Base-by-base conservation (phyloP, 2,329 filamentous ascomycete species). In the Penicillium occitanis region DNA sequence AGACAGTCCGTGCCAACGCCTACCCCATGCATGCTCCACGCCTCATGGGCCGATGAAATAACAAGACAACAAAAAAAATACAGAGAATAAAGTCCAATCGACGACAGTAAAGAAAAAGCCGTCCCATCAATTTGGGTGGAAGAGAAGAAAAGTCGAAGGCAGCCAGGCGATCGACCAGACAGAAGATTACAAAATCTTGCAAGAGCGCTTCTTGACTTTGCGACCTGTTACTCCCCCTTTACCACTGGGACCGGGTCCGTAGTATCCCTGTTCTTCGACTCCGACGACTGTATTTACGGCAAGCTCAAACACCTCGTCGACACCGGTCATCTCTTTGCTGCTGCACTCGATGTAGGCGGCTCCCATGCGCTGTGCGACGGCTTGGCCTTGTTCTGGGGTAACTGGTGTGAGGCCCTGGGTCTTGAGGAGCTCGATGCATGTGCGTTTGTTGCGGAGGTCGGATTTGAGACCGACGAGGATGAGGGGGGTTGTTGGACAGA, bases 311-410 rank as follows among this genome's bases (percentile, higher is more conserved):
- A 98, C 95, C 74, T 98, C 94, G 77, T 98, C 92, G 55, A 99
- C 94, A 65, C 95, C 95, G 63, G 86, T 88, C 90, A 96, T 95
- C 81, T 97, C 95, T 81, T 98, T 98, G 80, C 92, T 96, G 77
- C 93, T 97, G 85, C 95, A 99, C 82, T 99, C 95, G 87, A 97
- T 94, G 82, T 99, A 99, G 75, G 89, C 86, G 13, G 95, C 95
- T 69, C 89, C 89, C 95, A 99, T 99, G 82, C 94, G 95, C 75
- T 90, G 87, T 65, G 95, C 93, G 30, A 99, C 93, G 8, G 88
- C 86, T 76, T 90, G 87, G 69, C 94, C 95, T 80, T 99, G 94
- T 73, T 96, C 91, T 61, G 89, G 88, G 0, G 93, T 97, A 59
- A 99, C 94, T 5, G 95, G 95, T 1, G 94, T 98, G 67, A 99